Percentiles rank a stretch among this genome's conserved stretches.
phyloP scores from a whole-genome alignment of 805 yeast species.

The Candida xyloterini region DNA sequence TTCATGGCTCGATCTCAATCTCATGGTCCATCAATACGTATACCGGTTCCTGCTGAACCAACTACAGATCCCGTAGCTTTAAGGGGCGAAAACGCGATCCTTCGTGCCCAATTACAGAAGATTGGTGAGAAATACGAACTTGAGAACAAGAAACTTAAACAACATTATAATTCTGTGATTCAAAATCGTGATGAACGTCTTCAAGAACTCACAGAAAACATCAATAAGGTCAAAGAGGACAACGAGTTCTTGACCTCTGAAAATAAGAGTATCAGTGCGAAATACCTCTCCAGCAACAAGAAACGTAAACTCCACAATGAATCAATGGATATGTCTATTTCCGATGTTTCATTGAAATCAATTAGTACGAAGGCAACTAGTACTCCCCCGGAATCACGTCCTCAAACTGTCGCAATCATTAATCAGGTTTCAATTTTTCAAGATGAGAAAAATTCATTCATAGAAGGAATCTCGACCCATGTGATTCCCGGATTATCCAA shows the following conservation, averaged over 20 bases:
- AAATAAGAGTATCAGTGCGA: slow-evolving; percentile 33
- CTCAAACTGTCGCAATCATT: slow-evolving; percentile 24
- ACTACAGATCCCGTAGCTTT: slow-evolving; percentile 26
- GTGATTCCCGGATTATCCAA: slow-evolving; percentile 35
- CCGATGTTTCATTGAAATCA: background rate
- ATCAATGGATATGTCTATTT: slow-evolving; percentile 5
- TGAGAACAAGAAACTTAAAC: slow-evolving; percentile 39
- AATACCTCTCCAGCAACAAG: slow-evolving; percentile 25
- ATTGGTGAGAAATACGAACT: slow-evolving; percentile 36
- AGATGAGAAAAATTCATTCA: slow-evolving; percentile 39
- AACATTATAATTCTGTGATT: slow-evolving; percentile 21
- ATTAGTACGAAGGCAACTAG: slow-evolving; percentile 4
- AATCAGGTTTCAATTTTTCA: slow-evolving; percentile 33
- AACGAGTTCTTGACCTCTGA: slow-evolving; percentile 53
- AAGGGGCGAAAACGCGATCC: slow-evolving; percentile 77
- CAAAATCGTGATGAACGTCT: slow-evolving; percentile 25
- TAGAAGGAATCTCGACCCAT: slow-evolving; percentile 35
- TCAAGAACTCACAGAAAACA: slow-evolving; percentile 29
- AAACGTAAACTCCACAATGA: slow-evolving; percentile 24
- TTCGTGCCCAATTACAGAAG: slow-evolving; percentile 60
- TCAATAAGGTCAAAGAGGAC: slow-evolving; percentile 50
- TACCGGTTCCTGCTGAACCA: background rate
- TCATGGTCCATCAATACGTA: background rate
- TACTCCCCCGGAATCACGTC: slow-evolving; percentile 1
- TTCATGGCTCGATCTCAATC: slow-evolving; percentile 13